A percentile compares a stretch with the other conserved stretches of the same genome.
phyloP scores from a whole-genome alignment of 2,329 filamentous ascomycete genomes.

The Cucurbitaria berberidis region DNA sequence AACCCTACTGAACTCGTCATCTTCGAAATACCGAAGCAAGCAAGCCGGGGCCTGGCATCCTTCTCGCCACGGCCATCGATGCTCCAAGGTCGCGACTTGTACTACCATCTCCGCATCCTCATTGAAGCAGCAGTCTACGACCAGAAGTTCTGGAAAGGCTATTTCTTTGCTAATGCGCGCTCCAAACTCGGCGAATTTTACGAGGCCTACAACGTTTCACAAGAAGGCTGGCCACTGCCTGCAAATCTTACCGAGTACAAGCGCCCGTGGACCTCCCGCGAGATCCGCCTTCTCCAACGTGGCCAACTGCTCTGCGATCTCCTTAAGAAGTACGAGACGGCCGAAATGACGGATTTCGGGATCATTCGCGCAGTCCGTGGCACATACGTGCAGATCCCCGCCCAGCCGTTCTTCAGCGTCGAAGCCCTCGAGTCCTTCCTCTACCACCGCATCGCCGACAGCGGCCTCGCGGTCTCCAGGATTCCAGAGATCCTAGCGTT shows the following conservation, averaged over 20 bases:
- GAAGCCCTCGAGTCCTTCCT: slow-evolving; percentile 13
- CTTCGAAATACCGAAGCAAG: slow-evolving; percentile 8
- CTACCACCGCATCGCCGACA: slow-evolving; percentile 12
- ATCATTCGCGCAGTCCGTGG: slow-evolving; percentile 18
- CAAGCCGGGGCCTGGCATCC: background rate
- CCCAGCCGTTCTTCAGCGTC: slow-evolving; percentile 3
- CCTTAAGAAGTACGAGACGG: slow-evolving; percentile 1
- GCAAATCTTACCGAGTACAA: slow-evolving; percentile 9
- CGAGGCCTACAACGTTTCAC: slow-evolving; percentile 6
- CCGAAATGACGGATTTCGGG: slow-evolving; percentile 14
- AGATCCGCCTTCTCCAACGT: slow-evolving; percentile 17
- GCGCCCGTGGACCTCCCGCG: slow-evolving; percentile 17
- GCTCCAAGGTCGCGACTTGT: background rate
- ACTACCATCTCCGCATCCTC: slow-evolving; percentile 11
- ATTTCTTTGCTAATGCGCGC: slow-evolving; percentile 14
- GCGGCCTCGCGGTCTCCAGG: slow-evolving; percentile 3
- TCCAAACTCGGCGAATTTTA: slow-evolving; percentile 11
- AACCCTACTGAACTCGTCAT: slow-evolving; percentile 1
- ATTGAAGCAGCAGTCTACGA: slow-evolving; percentile 23
- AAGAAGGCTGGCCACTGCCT: background rate
- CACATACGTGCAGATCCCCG: slow-evolving; percentile 10
- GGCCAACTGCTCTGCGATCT: slow-evolving; percentile 12
- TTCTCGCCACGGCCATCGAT: background rate
- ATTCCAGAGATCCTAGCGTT: slow-evolving; percentile 15
- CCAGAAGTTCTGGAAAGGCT: slow-evolving; percentile 16